Evolutionary conservation across 2,329 filamentous ascomycete genomes (phyloP).

Genomic region (Gnomoniopsis sp.): DNA sequence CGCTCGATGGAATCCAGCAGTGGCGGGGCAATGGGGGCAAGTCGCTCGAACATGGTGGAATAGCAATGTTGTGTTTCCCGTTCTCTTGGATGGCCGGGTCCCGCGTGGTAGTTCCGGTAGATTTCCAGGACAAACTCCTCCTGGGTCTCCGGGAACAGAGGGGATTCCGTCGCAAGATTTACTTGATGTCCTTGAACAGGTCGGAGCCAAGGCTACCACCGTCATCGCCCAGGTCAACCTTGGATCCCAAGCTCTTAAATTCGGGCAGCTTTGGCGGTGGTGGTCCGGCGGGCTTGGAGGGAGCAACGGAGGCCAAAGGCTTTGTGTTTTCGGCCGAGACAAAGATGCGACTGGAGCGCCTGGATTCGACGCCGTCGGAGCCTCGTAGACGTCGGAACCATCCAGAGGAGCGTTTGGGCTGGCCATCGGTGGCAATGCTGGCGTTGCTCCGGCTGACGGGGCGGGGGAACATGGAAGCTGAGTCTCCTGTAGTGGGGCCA

Average conservation of each 20-base stretch:
- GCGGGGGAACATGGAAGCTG: conserved; percentile 29
- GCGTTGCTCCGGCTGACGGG: conserved; percentile 49
- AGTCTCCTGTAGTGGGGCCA: conserved; percentile 36
- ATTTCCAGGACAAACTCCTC: not conserved
- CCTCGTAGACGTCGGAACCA: conserved; percentile 56
- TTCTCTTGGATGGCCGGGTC: not conserved
- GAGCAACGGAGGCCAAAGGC: conserved; percentile 20
- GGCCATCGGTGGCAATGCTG: conserved; percentile 49
- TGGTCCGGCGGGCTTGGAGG: conserved; percentile 42
- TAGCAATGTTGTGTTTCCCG: not conserved
- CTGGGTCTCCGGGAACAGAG: not conserved
- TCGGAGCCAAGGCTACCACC: conserved; percentile 46
- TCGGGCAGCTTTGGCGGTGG: conserved; percentile 62
- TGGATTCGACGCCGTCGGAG: conserved; percentile 29
- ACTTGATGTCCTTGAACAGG: conserved; percentile 59
- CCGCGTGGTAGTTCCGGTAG: not conserved
- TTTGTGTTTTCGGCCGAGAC: conserved; percentile 31
- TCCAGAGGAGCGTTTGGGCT: conserved; percentile 53
- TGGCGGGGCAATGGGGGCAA: not conserved
- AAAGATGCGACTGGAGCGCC: conserved; percentile 39
- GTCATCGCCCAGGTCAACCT: conserved; percentile 39
- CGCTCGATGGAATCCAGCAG: not conserved
- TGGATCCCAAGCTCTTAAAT: conserved; percentile 48
- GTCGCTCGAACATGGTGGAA: not conserved
- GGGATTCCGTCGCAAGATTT: conserved; percentile 13